phyloP scores from a whole-genome alignment of 2,329 filamentous ascomycete genomes.

The Pyrenochaeta sp. region DNA sequence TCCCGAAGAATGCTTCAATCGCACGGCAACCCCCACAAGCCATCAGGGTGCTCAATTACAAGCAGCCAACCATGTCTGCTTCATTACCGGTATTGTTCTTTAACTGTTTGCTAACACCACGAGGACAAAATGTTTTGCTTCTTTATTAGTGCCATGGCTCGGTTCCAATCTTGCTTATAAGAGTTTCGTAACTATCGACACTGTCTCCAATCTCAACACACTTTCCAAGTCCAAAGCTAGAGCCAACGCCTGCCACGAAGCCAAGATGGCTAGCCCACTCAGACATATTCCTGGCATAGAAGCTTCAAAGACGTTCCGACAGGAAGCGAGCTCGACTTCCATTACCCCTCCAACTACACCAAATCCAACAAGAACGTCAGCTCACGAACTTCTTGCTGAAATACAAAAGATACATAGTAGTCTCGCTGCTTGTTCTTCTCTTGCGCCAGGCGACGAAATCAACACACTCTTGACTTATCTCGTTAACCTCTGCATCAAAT shows the following conservation, averaged over 20 bases:
- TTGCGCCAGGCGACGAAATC: constrained; percentile 44
- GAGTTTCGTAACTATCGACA: too few relatives aligned
- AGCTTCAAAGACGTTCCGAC: background rate
- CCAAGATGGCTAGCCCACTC: background rate
- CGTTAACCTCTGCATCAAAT: constrained; percentile 47
- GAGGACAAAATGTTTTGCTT: constrained; percentile 6
- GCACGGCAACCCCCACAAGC: constrained; percentile 14
- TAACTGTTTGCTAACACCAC: constrained; percentile 6
- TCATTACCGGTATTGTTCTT: constrained; percentile 14
- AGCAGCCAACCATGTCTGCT: constrained; percentile 21
- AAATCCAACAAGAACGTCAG: constrained; percentile 18
- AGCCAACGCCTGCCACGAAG: too few relatives aligned
- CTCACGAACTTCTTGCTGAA: constrained; percentile 30
- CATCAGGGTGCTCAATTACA: constrained; percentile 35
- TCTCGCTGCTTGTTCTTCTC: constrained; percentile 21
- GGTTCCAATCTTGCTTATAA: too few relatives aligned
- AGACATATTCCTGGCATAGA: background rate
- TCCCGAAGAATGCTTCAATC: constrained; percentile 3
- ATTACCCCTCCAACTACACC: constrained; percentile 36
- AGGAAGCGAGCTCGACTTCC: background rate
- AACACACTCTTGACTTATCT: constrained; percentile 50
- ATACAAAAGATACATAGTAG: constrained; percentile 27
- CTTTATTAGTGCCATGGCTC: background rate
- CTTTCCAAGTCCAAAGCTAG: too few relatives aligned
- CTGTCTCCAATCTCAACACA: too few relatives aligned